Conservation (phyloP, 2,329 filamentous ascomycete species). For the Cladobotryum protrusum region DNA sequence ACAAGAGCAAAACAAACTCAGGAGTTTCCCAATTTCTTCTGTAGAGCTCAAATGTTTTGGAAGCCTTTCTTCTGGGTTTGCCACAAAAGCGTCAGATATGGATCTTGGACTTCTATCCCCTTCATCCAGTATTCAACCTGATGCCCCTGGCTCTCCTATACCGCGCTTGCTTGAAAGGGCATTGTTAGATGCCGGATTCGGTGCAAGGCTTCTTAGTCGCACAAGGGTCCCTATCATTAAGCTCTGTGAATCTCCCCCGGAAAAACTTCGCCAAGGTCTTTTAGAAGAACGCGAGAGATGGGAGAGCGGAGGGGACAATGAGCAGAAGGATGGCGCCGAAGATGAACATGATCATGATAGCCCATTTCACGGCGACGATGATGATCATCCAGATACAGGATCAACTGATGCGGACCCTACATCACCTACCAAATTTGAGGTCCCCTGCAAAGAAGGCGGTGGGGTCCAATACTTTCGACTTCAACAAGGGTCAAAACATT, state of each 20-base stretch:
- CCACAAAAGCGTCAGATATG: conserved; percentile 83
- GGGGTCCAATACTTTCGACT: conserved; percentile 26
- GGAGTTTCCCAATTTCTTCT: conserved; percentile 45
- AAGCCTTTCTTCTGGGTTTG: conserved; percentile 78
- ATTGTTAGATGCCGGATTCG: conserved; percentile 64
- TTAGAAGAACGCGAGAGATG: conserved; percentile 62
- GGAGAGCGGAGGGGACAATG: conserved; percentile 51
- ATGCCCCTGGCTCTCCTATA: conserved; percentile 53
- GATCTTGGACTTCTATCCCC: conserved; percentile 73
- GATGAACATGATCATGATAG: conserved; percentile 27
- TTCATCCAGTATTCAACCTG: conserved; percentile 47
- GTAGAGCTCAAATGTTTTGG: conserved; percentile 75
- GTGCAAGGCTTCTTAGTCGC: conserved; percentile 68
- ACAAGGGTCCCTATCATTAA: conserved; percentile 86
- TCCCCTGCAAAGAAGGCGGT: conserved; percentile 13
- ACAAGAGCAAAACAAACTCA: conserved; percentile 28
- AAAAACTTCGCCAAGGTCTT: conserved; percentile 54
- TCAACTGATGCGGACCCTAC: conserved; percentile 6
- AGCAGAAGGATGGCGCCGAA: conserved; percentile 29
- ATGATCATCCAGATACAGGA: conserved; percentile 14
- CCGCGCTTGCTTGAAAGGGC: conserved; percentile 70
- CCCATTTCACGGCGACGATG: conserved; percentile 11
- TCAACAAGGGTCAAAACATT: conserved; percentile 36
- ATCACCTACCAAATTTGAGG: conserved; percentile 16
- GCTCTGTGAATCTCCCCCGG: conserved; percentile 65